These are phyloP conservation scores for Pseudomicrostroma phylloplanum DNA, from an alignment of 1,284 basidiomycete species.

Conservation along the genomic window DNA sequence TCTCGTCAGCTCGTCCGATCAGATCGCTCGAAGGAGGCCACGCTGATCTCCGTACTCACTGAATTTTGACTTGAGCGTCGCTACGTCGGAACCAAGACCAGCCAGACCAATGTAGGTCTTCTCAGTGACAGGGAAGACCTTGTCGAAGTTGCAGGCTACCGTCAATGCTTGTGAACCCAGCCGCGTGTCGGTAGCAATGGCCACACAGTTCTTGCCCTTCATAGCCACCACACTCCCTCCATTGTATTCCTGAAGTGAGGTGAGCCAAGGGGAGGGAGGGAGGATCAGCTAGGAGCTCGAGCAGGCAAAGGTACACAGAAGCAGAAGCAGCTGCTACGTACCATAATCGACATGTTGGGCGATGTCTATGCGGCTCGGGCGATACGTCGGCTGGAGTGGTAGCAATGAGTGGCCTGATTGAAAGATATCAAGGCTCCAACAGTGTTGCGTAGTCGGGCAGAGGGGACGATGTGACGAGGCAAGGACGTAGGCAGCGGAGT, in stretches of 20 bases:
- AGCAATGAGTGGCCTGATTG: too few species aligned
- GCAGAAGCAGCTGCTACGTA: not conserved
- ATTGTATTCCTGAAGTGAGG: conserved; percentile 62
- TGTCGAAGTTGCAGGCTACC: conserved; percentile 87
- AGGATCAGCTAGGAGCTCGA: not conserved
- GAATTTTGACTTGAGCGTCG: conserved; percentile 64
- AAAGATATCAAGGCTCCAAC: too few species aligned
- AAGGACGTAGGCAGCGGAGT: too few species aligned
- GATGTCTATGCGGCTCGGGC: not conserved
- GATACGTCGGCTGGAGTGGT: too few species aligned
- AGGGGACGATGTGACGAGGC: too few species aligned
- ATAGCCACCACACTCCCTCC: conserved; percentile 98
- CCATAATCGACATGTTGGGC: conserved; percentile 7
- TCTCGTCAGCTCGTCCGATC: not conserved
- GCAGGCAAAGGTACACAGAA: too few species aligned
- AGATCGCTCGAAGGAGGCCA: not conserved
- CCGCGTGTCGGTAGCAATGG: conserved; percentile 91
- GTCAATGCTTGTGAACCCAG: conserved; percentile 84
- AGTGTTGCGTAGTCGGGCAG: too few species aligned
- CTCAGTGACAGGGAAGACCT: conserved; percentile 91
- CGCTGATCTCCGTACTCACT: conserved; percentile 8
- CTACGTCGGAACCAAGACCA: conserved; percentile 86
- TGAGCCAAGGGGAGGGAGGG: not conserved
- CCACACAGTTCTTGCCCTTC: conserved; percentile 97
- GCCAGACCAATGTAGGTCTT: conserved; percentile 86